These are phyloP conservation scores for Malania oleifera DNA, from an alignment of 164 flowering plant species.

Conservation along the genomic window DNA sequence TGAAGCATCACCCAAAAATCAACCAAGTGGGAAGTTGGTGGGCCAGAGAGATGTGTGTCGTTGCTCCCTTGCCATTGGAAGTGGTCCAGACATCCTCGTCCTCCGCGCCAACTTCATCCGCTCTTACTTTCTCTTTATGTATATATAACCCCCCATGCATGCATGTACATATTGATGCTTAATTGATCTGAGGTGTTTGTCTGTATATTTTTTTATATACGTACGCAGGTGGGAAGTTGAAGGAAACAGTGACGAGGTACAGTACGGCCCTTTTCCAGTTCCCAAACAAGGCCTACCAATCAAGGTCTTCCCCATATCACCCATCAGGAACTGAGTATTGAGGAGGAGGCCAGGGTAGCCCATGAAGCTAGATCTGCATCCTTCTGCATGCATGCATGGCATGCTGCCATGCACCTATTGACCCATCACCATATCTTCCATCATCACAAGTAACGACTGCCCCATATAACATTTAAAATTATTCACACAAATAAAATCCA, in stretches of 20 bases:
- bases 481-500: too few species aligned
- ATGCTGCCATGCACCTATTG: too few species aligned
- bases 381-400: too few species aligned
- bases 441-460: too few species aligned
- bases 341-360: too few species aligned
- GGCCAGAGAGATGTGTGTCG: not conserved
- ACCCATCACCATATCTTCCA: too few species aligned
- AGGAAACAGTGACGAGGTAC: slow-evolving; percentile 56
- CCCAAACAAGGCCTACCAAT: slow-evolving; percentile 72
- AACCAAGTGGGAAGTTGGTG: too few species aligned
- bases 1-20: too few species aligned
- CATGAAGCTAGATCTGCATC: too few species aligned
- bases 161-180: not conserved
- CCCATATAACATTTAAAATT: too few species aligned
- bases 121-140: not conserved
- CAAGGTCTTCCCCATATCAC: slow-evolving; percentile 24
- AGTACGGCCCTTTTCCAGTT: slow-evolving; percentile 82
- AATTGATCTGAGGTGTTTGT: not conserved
- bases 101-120: not conserved
- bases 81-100: slow-evolving; percentile 22
- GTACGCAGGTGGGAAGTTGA: slow-evolving; percentile 79
- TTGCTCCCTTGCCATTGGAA: slow-evolving; percentile 26
- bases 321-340: too few species aligned
- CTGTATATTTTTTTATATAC: not conserved
- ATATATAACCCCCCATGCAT: too few species aligned